Evolutionary conservation across 306 rosid species (phyloP), one percentile per base, ranked within the genome.

Genomic region (Ceratonia siliqua): DNA sequence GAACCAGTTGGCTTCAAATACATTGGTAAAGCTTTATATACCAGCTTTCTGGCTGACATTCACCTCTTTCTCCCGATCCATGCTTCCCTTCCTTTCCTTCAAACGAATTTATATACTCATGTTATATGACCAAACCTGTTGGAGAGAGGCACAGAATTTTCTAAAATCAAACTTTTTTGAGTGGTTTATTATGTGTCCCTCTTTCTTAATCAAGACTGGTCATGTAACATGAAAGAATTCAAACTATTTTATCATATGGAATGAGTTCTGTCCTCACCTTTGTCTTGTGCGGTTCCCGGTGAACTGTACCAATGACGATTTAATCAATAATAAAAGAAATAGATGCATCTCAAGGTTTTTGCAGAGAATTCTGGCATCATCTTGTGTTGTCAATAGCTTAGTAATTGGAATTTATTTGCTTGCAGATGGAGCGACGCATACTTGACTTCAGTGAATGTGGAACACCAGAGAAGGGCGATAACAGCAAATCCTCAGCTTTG

Each of bases 401-500:
- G n/a, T n/a, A n/a, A n/a, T n/a, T n/a, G n/a, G n/a, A n/a, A n/a
- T n/a, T n/a, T n/a, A n/a, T n/a, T n/a, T n/a, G n/a, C n/a, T 59
- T 76, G 75, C 83, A 95, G 99, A 82, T 86, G 35, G 97, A 95
- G 79, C 76, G 98, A 48, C 91, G 99, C 9, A 75, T 75, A 32
- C 98, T 95, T 20, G 99, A 95, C 85, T 95, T 95, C 14, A 92
- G 98, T 32, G 99, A 92, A 81, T 95, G 99, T 52, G 99, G 82
- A 72, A 79, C 94, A 24, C 98, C 98, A 1, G 89, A 78, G 43
- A 89, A 85, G 81, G 92, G 77, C 61, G 96, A 89, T 7, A 69
- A 65, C n/a, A 81, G 84, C 42, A 95, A 86, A 82, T 74, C 92
- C 14, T 80, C 89, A 4, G 78, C 86, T 42, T 30, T 73, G 27